Evolutionary conservation across 306 rosid genomes (phyloP).

Genomic region (Glycyrrhiza uralensis): DNA sequence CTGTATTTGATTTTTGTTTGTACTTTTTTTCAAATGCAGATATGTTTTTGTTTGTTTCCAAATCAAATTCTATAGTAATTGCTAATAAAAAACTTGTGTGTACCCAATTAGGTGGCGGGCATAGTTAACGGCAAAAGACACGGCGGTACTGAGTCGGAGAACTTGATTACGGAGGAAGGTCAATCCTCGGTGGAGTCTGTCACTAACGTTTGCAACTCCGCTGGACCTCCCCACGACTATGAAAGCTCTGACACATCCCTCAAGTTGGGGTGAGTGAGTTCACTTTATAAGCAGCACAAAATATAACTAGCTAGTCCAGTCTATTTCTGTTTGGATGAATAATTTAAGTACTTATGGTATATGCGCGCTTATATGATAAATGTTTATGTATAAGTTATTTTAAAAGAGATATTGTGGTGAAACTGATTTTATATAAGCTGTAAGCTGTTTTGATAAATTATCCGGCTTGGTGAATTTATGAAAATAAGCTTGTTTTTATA

Average conservation of each 20-base stretch:
- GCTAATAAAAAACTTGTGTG: not conserved
- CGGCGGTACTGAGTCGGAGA: slow-evolving; percentile 46
- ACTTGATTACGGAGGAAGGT: slow-evolving; percentile 56
- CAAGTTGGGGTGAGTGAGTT: slow-evolving; percentile 71
- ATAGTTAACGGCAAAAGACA: slow-evolving; percentile 24
- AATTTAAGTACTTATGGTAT: no score
- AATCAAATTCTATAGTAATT: no score
- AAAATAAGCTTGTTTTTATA: no score
- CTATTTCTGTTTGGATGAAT: no score
- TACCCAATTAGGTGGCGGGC: slow-evolving; percentile 39
- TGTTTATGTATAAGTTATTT: no score
- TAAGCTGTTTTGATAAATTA: no score
- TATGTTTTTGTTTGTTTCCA: no score
- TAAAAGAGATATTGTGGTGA: no score
- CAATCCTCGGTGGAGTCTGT: slow-evolving; percentile 85
- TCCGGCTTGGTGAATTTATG: no score
- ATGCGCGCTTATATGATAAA: no score
- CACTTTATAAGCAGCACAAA: not conserved
- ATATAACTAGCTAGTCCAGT: no score
- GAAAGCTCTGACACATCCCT: slow-evolving; percentile 87
- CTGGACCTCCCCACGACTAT: slow-evolving; percentile 58
- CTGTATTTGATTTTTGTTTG: not conserved
- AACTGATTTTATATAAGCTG: no score
- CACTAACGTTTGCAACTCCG: slow-evolving; percentile 59
- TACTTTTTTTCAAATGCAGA: not conserved